These are phyloP conservation scores for Ensete ventricosum DNA, from an alignment of 176 grass and related monocot genomes.

Conservation along the genomic window DNA sequence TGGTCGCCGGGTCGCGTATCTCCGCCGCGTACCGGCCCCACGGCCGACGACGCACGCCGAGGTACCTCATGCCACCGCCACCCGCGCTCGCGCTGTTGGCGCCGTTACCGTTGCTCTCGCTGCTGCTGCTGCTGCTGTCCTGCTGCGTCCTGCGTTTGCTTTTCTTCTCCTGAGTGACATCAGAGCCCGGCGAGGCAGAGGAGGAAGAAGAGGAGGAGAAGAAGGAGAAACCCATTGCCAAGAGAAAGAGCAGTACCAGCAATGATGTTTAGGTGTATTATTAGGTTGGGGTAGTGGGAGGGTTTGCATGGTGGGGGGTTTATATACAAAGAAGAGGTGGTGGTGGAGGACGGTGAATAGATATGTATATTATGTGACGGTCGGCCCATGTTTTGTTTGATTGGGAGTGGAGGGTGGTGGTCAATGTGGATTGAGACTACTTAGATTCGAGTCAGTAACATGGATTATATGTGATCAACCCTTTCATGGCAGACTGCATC, in stretches of 20 bases:
- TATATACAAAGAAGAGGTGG: conserved; percentile 14
- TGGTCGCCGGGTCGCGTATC: conserved; percentile 90
- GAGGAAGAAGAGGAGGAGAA: conserved; percentile 65
- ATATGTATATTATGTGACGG: neutral
- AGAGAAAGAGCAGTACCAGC: neutral
- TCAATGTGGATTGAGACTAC: conserved; percentile 11
- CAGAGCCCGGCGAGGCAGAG: conserved; percentile 18
- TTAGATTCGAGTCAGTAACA: conserved; percentile 9
- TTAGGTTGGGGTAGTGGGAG: neutral
- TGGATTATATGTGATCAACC: conserved; percentile 17
- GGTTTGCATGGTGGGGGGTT: conserved; percentile 12
- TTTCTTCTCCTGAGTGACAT: conserved; percentile 39
- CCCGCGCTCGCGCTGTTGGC: conserved; percentile 10
- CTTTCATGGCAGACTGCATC: neutral
- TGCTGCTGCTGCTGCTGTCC: neutral
- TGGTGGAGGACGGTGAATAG: neutral
- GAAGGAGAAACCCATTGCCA: conserved; percentile 65
- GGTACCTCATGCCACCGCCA: conserved; percentile 47
- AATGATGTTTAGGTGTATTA: neutral
- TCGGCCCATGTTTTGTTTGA: neutral
- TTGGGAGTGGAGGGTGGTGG: neutral
- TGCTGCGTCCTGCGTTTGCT: conserved; percentile 43
- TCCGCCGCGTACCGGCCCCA: conserved; percentile 98
- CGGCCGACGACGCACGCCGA: conserved; percentile 70
- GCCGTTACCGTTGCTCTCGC: neutral